Evolutionary conservation across 176 grass and related monocot genomes (phyloP), one percentile per base, ranked within the genome.

Genomic region (Tuctoria greenei): DNA sequence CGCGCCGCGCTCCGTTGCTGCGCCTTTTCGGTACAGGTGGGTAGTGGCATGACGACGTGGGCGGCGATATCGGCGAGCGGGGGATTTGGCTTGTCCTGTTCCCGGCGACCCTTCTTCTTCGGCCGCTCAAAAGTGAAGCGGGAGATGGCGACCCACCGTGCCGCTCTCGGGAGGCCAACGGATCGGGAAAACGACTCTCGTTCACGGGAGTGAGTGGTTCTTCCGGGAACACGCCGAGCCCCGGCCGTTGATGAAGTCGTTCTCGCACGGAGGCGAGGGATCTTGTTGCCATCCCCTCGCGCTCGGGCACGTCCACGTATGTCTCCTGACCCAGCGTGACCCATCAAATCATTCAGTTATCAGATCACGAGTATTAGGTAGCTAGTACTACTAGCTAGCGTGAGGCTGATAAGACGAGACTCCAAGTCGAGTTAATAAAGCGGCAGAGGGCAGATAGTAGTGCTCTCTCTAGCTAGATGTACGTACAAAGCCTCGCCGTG

Each of bases 11-110:
- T 28, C 58, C 13, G 1, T 12, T 31, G 61, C 61, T 5, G 61
- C 34, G 61, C 28, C 58, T 61, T 61, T 61, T 34, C 60, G 60
- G 27, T 63, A 36, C 18, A 36, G 13, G 27, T 63, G 17, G 59
- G 8, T 12, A 17, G 45, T 12, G 17, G 86, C 55, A 68, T 67
- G 83, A 63, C 69, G 84, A 80, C 76, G 64, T 49, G 60, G n/a
- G 51, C 77, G 84, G 77, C 61, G 76, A 57, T 72, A 72, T 81
- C 69, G 34, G 51, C 66, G 44, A 43, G 31, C 4, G 75, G 80
- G 75, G 80, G 77, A 79, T 84, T 64, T 37, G 75, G 25, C 55
- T 78, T 81, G 77, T 82, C 89, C 50, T 64, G 13, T 64, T 82
- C 44, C 83, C 39, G 34, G 69, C 57, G 75, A 55, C 79, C 41